Evolutionary conservation across 768 basidiomycete genomes (phyloP), one percentile per base, ranked within the genome.

Genomic region (Amanita pallidorosea): DNA sequence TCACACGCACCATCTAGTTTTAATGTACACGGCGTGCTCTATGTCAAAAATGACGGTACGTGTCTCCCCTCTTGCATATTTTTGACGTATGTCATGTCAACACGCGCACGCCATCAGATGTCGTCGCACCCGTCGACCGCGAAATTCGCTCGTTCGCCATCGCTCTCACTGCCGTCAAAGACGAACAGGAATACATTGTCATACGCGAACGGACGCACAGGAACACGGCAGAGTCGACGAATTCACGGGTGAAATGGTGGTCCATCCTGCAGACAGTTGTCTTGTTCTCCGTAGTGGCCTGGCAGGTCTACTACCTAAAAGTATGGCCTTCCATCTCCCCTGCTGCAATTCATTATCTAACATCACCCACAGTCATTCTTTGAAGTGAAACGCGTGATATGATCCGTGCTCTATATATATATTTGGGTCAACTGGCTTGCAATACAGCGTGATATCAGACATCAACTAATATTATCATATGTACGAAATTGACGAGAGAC

Each of bases 241-340:
- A 98, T 64, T 78, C 86, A 35, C 82, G 96, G 35, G 95, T 99
- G 48, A 98, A 97, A 70, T 98, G 92, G 92, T 99, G 96, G 96
- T 94, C 92, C 2, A 83, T 99, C 54, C 64, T 92, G 6, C 96
- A 99, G 65, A 76, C 87, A 4, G 62, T 88, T 36, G 86, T 98
- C 18, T 70, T 98, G 51, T 87, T 97, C 61, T 73, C 80, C 2
- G 86, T 96, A 0, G 94, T 96, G 49, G 94, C 79, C 40, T 98
- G 94, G 94, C 96, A 99, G 68, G 79, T 99, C 52, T 96, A 93
- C 68, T 97, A 97, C 70, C 74, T 99, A 47, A 94, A 97, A 76
- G 90, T 83, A 54, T 25, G 47, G 15, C 6, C n/a, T 38, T 2
- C 15, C 57, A 70, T 61, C n/a, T n/a, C 49, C 51, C 53, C 60